A percentile compares a stretch with the other conserved stretches of the same genome.
These are phyloP conservation scores for Passalora sequoiae DNA, from an alignment of 2,329 filamentous ascomycete genomes.

Conservation along the genomic window DNA sequence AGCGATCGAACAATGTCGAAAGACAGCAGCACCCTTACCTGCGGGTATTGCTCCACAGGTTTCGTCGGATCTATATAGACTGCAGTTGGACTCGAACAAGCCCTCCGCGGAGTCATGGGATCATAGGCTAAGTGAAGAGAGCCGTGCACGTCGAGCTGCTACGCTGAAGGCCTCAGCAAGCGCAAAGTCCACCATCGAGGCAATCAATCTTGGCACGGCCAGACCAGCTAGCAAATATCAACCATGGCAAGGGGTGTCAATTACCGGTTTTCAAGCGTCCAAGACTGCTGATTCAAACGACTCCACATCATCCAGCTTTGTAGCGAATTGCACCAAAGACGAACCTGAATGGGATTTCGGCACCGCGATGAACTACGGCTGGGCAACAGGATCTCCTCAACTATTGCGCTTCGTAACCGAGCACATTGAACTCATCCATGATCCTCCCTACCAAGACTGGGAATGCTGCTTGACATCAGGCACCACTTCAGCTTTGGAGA, in stretches of 20 bases:
- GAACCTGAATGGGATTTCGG: conserved; percentile 22
- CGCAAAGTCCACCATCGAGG: conserved; percentile 2
- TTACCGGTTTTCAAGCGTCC: background rate
- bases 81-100: background rate
- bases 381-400: conserved; percentile 78
- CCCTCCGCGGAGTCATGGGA: conserved; percentile 7
- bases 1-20: conserved; percentile 11
- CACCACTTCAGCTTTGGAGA: conserved; percentile 79
- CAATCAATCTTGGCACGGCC: conserved; percentile 17
- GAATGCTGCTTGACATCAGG: conserved; percentile 75
- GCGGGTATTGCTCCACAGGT: conserved; percentile 16
- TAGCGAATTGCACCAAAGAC: conserved; percentile 11
- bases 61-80: conserved; percentile 11
- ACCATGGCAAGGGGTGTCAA: conserved; percentile 15
- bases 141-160: conserved; percentile 8
- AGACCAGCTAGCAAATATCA: conserved; percentile 11
- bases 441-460: conserved; percentile 89
- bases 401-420: conserved; percentile 87
- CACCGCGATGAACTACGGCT: conserved; percentile 72
- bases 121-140: conserved; percentile 14
- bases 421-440: conserved; percentile 86
- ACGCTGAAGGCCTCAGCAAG: conserved; percentile 18
- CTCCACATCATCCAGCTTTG: background rate
- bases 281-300: background rate
- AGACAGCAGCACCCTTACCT: conserved; percentile 7